phyloP scores from a whole-genome alignment of 2,329 filamentous ascomycete genomes.

The Colletotrichum sp. region DNA sequence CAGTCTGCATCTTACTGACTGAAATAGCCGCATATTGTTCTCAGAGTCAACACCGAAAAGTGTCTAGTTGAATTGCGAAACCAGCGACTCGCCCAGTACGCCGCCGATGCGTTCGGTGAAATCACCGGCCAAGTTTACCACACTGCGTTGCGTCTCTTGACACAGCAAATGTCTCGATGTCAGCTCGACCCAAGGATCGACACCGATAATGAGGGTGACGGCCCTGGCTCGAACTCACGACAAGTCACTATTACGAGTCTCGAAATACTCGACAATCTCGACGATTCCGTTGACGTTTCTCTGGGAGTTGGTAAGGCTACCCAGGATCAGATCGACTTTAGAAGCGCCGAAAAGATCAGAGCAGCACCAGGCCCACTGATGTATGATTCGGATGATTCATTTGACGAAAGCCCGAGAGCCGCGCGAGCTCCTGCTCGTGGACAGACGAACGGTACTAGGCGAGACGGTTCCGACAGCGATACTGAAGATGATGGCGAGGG shows the following conservation, averaged over 20 bases:
- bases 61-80: slow-evolving; percentile 84
- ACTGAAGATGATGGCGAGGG: slow-evolving; percentile 15
- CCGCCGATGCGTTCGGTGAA: slow-evolving; percentile 71
- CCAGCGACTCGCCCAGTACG: slow-evolving; percentile 75
- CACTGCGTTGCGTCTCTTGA: slow-evolving; percentile 72
- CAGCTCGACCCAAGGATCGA: slow-evolving; percentile 61
- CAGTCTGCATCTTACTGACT: slow-evolving; percentile 27
- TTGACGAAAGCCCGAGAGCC: slow-evolving; percentile 28
- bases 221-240: slow-evolving; percentile 23
- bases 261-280: slow-evolving; percentile 61
- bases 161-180: slow-evolving; percentile 71
- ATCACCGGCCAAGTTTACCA: slow-evolving; percentile 81
- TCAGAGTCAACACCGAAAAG: slow-evolving; percentile 86
- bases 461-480: slow-evolving; percentile 33
- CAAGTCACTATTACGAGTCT: slow-evolving; percentile 53
- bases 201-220: slow-evolving; percentile 39
- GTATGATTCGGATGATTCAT: slow-evolving; percentile 39
- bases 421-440: slow-evolving; percentile 22
- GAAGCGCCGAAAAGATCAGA: slow-evolving; percentile 54
- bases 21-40: slow-evolving; percentile 69
- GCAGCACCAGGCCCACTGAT: slow-evolving; percentile 26
- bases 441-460: slow-evolving; percentile 37
- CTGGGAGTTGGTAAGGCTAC: slow-evolving; percentile 62
- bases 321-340: slow-evolving; percentile 49
- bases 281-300: slow-evolving; percentile 56